Evolutionary conservation across 139 green algal genomes (phyloP).

Genomic region (Chlorella sp.): DNA sequence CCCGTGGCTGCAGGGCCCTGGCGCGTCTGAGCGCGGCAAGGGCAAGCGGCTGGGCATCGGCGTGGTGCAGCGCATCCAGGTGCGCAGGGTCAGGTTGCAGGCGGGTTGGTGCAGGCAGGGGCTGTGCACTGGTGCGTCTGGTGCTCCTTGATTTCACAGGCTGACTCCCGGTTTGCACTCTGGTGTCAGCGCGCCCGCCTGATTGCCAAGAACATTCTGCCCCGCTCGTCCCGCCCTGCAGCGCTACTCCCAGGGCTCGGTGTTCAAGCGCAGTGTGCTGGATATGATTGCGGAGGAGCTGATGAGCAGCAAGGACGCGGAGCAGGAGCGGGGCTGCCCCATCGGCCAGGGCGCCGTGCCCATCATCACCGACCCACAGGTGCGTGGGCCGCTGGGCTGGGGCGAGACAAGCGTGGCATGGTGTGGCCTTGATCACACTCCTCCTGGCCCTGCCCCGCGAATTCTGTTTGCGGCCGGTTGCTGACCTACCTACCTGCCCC

Average conservation of each 20-base stretch:
- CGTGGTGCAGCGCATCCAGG: constrained; percentile 88
- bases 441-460: not conserved
- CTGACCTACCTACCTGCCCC: not conserved
- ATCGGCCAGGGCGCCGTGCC: constrained; percentile 13
- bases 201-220: too few relatives aligned
- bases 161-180: too few relatives aligned
- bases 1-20: constrained; percentile 71
- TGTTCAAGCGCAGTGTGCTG: constrained; percentile 85
- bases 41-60: constrained; percentile 60
- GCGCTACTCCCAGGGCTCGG: constrained; percentile 70
- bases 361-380: constrained; percentile 32
- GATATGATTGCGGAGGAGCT: constrained; percentile 92
- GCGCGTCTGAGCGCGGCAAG: constrained; percentile 44
- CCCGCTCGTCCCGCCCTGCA: too few relatives aligned
- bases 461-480: not conserved
- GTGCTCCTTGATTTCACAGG: too few relatives aligned
- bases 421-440: not conserved
- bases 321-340: constrained; percentile 16
- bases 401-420: not conserved
- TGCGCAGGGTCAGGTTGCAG: too few relatives aligned
- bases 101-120: too few relatives aligned
- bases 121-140: too few relatives aligned
- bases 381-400: not conserved
- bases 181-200: too few relatives aligned
- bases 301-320: constrained; percentile 42